A percentile compares a stretch with the other conserved stretches of the same genome.
Evolutionary conservation across 805 yeast species (phyloP).

Genomic region (Cyberlindnera sargentensis): DNA sequence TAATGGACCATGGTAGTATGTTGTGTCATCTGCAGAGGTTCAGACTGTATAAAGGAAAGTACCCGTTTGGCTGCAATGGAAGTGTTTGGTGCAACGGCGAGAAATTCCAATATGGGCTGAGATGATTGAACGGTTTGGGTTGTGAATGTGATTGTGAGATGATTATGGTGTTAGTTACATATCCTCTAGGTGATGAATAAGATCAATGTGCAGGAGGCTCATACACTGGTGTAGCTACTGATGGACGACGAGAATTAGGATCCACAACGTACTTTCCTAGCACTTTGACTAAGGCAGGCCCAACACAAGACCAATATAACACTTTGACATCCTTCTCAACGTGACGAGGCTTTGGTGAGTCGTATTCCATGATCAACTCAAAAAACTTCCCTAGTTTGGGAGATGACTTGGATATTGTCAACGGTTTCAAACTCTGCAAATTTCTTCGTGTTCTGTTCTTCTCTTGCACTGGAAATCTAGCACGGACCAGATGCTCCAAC

Average conservation of each 20-base stretch:
- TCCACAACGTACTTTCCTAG: slow-evolving; percentile 43
- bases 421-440: slow-evolving; percentile 55
- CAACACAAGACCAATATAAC: slow-evolving; percentile 49
- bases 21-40: no score
- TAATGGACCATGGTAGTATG: no score
- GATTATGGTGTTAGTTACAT: no score
- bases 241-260: slow-evolving; percentile 1
- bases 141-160: no score
- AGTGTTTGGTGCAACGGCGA: no score
- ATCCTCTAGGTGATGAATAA: no score
- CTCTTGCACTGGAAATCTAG: slow-evolving; percentile 57
- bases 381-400: slow-evolving; percentile 32
- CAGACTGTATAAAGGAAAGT: no score
- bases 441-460: slow-evolving; percentile 64
- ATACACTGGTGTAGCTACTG: no score
- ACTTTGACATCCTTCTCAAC: slow-evolving; percentile 69
- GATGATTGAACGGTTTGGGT: no score
- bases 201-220: no score
- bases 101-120: no score
- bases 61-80: no score
- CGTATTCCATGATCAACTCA: slow-evolving; percentile 50
- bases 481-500: slow-evolving; percentile 46
- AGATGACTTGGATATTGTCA: slow-evolving; percentile 46
- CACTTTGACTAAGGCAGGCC: slow-evolving; percentile 48
- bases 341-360: slow-evolving; percentile 58